These are phyloP conservation scores for Geotrichum armillariae DNA, from an alignment of 1,139 yeast species.

Conservation along the genomic window DNA sequence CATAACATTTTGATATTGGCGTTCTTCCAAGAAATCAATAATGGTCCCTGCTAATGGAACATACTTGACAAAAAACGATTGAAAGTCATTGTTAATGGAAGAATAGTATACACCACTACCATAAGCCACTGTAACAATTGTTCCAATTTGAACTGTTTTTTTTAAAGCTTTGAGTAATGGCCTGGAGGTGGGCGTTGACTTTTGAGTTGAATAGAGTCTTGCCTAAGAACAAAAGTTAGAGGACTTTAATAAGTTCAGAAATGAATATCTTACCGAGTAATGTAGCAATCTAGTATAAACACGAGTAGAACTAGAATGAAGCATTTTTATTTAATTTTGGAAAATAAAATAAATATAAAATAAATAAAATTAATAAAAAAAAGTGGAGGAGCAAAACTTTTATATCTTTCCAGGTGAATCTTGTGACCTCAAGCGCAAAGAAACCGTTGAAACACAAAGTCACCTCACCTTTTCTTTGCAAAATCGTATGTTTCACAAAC, in stretches of 20 bases:
- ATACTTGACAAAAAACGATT: slow-evolving; percentile 25
- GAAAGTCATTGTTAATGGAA: slow-evolving; percentile 1
- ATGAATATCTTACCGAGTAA: neutral
- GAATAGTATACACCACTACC: slow-evolving; percentile 12
- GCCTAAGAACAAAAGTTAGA: neutral
- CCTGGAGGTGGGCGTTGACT: neutral
- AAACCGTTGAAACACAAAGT: too few relatives aligned
- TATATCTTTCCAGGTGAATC: neutral
- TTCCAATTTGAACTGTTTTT: neutral
- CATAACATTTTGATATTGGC: slow-evolving; percentile 25
- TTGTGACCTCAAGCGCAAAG: too few relatives aligned
- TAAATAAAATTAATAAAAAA: neutral
- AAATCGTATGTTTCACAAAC: too few relatives aligned
- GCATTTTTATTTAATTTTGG: neutral
- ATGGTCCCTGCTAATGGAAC: slow-evolving; percentile 30
- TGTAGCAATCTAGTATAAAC: neutral
- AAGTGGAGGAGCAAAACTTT: neutral
- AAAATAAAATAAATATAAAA: neutral
- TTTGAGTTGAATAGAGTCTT: neutral
- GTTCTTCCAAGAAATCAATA: slow-evolving; percentile 33
- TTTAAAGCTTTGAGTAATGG: neutral
- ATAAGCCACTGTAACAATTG: slow-evolving; percentile 5
- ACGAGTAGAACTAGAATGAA: neutral
- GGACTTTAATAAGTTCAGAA: neutral
- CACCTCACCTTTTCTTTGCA: too few relatives aligned